Conservation (phyloP, 1,284 basidiomycete species). For the Rhodotorula sp. region DNA sequence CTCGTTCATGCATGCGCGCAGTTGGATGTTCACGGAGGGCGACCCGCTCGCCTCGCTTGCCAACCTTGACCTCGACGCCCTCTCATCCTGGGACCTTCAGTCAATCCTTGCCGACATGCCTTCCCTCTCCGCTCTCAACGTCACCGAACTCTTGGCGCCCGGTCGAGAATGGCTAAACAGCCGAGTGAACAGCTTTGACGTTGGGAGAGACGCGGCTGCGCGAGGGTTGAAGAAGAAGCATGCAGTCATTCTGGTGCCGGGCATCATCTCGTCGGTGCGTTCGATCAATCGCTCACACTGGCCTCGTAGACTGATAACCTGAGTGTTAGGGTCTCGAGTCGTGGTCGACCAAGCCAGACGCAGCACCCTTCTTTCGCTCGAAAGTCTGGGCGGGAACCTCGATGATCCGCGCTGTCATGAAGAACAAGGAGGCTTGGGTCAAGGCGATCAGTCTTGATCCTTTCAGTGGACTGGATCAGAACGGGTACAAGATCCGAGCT, state of each 20-base stretch:
- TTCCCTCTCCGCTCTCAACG: slow-evolving; percentile 23
- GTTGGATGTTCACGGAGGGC: slow-evolving; percentile 36
- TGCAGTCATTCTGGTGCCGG: slow-evolving; percentile 63
- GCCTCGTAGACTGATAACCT: slow-evolving; percentile 47
- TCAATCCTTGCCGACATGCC: slow-evolving; percentile 33
- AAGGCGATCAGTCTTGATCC: slow-evolving; percentile 85
- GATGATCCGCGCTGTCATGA: slow-evolving; percentile 82
- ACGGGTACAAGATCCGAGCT: slow-evolving; percentile 80
- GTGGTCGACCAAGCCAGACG: slow-evolving; percentile 77
- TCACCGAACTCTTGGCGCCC: slow-evolving; percentile 26
- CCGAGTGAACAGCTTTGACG: slow-evolving; percentile 60
- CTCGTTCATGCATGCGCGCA: neutral
- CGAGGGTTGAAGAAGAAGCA: slow-evolving; percentile 68
- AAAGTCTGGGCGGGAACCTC: slow-evolving; percentile 78
- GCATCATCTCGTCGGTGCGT: slow-evolving; percentile 43
- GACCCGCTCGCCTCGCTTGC: slow-evolving; percentile 30
- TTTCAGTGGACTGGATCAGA: slow-evolving; percentile 79
- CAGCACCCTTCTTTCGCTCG: slow-evolving; percentile 74
- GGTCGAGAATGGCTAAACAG: slow-evolving; percentile 35
- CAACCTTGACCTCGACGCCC: slow-evolving; percentile 26
- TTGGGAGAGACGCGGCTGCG: slow-evolving; percentile 67
- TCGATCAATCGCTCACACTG: neutral
- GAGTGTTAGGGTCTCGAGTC: slow-evolving; percentile 63
- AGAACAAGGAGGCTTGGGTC: slow-evolving; percentile 85
- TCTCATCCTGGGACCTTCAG: slow-evolving; percentile 33